Evolutionary conservation across 1,139 yeast species (phyloP).

Genomic region (Blastobotrys persicus): DNA sequence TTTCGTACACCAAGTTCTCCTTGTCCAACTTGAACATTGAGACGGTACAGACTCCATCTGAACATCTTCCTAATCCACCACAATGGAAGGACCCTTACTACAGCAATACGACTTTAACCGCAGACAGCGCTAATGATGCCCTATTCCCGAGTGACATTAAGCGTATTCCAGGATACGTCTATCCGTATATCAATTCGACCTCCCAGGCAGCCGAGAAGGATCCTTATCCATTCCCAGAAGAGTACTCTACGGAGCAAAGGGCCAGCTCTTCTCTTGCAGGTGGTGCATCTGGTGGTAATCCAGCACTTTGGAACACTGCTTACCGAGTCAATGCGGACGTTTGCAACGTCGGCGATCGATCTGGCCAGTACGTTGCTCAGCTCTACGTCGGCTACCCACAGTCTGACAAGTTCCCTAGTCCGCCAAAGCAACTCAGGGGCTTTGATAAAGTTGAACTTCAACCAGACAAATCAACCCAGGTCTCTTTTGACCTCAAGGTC

Average conservation of each 20-base stretch:
- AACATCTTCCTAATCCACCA: slow-evolving; percentile 2
- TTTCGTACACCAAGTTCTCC: slow-evolving; percentile 53
- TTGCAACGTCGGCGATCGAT: slow-evolving; percentile 49
- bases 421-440: slow-evolving; percentile 55
- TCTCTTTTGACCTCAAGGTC: slow-evolving; percentile 48
- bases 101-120: slow-evolving; percentile 38
- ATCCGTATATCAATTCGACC: slow-evolving; percentile 31
- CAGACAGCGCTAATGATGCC: slow-evolving; percentile 34
- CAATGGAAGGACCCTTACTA: not conserved
- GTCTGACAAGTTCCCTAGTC: slow-evolving; percentile 41
- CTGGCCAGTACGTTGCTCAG: slow-evolving; percentile 59
- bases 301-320: slow-evolving; percentile 46
- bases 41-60: not conserved
- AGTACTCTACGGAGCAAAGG: slow-evolving; percentile 45
- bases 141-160: slow-evolving; percentile 43
- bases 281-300: slow-evolving; percentile 57
- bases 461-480: slow-evolving; percentile 43
- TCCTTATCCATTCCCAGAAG: slow-evolving; percentile 53
- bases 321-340: slow-evolving; percentile 51
- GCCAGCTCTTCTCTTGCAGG: slow-evolving; percentile 49
- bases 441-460: slow-evolving; percentile 54
- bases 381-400: slow-evolving; percentile 56
- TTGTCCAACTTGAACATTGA: slow-evolving; percentile 36
- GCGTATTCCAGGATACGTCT: slow-evolving; percentile 26
- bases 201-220: slow-evolving; percentile 16